Base-by-base conservation (phyloP, 2,329 filamentous ascomycete genomes). In the Beauveria scarabaeidicola region DNA sequence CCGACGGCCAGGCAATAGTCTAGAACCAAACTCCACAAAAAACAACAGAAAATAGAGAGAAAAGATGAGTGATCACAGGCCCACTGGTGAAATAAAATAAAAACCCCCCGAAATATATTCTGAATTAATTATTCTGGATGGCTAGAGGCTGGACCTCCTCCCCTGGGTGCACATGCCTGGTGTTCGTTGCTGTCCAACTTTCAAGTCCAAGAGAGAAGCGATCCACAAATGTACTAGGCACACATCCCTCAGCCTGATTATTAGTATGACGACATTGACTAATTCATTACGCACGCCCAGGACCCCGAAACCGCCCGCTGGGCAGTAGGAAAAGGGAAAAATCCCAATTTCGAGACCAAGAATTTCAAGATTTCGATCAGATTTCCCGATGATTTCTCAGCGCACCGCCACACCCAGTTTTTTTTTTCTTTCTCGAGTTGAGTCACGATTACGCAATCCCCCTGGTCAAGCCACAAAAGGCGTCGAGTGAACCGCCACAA, bases 381-480 rank as follows among this genome's bases (percentile, higher is more conserved):
- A 59, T 59, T 52, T 32, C 48, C 32, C 56, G 48, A 46, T 52
- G 25, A 50, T 57, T n/a, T 21, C 46, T 8, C 23, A 23, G 13
- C 25, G 48, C 48, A 59, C 57, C 40, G 50, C 57, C 50, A 59
- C 40, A 46, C 53, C 17, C 9, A 3, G 23, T 9, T 3, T n/a
- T 29, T 17, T 15, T 44, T 32, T 3, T 25, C 17, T n/a, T 15
- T 19, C 15, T 7, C 5, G 5, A 36, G 3, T n/a, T 51, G 46
- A 41, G 55, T 58, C 55, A 58, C 46, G n/a, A 51, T 58, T 58
- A 58, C 55, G 55, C 55, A 58, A 58, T 58, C 17, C 13, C n/a
- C 19, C 11, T 10, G 13, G 2, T 10, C 36, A 41, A 51, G 54
- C 36, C 55, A 58, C 53, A 47, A 27, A 38, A 5, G 9, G 43